Evolutionary conservation across 2,329 filamentous ascomycete genomes (phyloP), one percentile per base, ranked within the genome.

Genomic region (Cordyceps tenuipes): DNA sequence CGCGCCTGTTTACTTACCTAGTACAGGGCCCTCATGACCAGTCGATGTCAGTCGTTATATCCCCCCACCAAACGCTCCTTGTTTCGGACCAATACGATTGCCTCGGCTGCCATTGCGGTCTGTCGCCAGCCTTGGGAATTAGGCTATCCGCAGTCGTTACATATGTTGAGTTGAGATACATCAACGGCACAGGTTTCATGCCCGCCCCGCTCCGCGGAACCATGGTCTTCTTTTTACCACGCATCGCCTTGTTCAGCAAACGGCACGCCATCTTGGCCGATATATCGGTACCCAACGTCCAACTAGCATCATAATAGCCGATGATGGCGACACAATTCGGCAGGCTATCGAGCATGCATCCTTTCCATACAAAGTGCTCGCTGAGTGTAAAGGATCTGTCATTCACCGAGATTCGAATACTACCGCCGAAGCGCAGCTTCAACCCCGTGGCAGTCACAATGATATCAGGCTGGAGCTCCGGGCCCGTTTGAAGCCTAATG

Each of bases 361-460:
- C 51, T n/a, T 44, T 54, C 36, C 36, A 54, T 6, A 54, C 21
- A 31, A 44, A 44, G 2, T 34, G 47, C 23, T 29, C 15, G 9
- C 13, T 17, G 8, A 49, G 5, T 3, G 23, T n/a, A 9, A 29
- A 49, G 5, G 47, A 23, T 9, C 17, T n/a, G 47, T 15, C 47
- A 6, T 49, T 23, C 13, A 49, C 23, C 21, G 44, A 23, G 21
- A 26, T 17, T 13, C 44, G 44, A 47, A 82, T 77, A 19, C 76
- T 75, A 29, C 83, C 83, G 1, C 79, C 81, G 44, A 88, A 73
- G 6, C 75, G 69, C 46, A 88, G 68, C 54, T 78, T 78, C 1
- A 87, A 75, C 0, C 85, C 86, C 0, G 86, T 88, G 0, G 86
- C 86, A 0, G 84, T 86, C 56, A 88, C 73, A 63, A 89, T 85